Evolutionary conservation across 257 asterid species (phyloP), one percentile per base, ranked within the genome.

Genomic region (Nicotiana tomentosiformis): DNA sequence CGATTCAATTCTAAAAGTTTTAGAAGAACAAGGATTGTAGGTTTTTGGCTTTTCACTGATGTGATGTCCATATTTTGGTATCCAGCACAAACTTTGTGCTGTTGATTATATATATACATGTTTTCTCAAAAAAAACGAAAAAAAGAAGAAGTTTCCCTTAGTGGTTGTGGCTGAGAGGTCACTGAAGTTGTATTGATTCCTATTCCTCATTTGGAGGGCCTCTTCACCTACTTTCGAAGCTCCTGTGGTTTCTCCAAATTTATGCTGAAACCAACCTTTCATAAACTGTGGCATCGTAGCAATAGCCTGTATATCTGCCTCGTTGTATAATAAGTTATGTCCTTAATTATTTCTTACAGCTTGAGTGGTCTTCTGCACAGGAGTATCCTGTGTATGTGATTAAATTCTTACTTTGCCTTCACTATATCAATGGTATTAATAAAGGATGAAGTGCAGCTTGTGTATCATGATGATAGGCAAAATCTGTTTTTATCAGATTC

Each of bases 371-470:
- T 72, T 72, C 61, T 72, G 39, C 61, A 7, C 61, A 46, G 39
- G 20, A 72, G 6, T 12, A 72, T 46, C 39, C 61, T 46, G 35
- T 46, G n/a, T 14, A 72, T 72, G 8, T 12, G 37, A 72, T 46
- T 20, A 58, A 14, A 7, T 46, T n/a, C 26, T 72, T 53, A 26
- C 64, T 53, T 76, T 0, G 2, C 46, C 80, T 76, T 76, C 26
- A 51, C 80, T 51, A 15, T 76, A 76, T 76, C 51, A 17, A n/a
- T 58, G 65, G 29, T 6, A 76, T 51, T 76, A 46, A 23, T 76
- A 15, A 18, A 26, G 64, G 64, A 76, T 76, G 80, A 49, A 74
- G 80, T 76, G 61, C 61, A 72, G 29, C 80, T 76, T 76, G 80
- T 49, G 80, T 46, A 72, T 37, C 43, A 76, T 51, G 46, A 51